phyloP scores from a whole-genome alignment of 345 rosid species.

The Eucalyptus pauciflora region DNA sequence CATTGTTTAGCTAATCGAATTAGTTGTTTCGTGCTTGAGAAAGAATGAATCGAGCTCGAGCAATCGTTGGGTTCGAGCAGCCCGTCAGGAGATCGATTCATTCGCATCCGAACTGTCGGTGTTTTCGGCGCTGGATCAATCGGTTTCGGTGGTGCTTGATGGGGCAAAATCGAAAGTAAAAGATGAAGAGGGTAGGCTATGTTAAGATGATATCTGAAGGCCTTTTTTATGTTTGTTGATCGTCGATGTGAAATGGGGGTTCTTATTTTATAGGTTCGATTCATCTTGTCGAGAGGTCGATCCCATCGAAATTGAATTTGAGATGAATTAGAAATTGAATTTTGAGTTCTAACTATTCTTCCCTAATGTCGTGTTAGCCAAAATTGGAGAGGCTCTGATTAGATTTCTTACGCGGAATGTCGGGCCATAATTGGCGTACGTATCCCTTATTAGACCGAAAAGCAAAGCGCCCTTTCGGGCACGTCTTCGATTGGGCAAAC shows the following conservation, averaged over 20 bases:
- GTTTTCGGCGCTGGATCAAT: not conserved
- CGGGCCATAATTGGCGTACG: not conserved
- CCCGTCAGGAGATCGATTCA: not conserved
- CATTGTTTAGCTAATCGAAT: no score
- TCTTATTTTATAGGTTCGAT: not conserved
- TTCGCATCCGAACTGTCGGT: accelerated
- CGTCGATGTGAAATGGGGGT: not conserved
- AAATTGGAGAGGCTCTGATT: not conserved
- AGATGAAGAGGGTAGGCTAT: not conserved
- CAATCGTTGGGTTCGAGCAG: not conserved
- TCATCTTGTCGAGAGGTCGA: not conserved
- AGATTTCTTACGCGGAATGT: not conserved
- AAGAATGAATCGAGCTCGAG: not conserved
- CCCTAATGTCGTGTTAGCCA: not conserved
- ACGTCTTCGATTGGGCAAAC: not conserved
- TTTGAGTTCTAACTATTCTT: not conserved
- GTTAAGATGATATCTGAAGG: not conserved
- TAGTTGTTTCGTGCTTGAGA: not conserved
- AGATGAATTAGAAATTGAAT: not conserved
- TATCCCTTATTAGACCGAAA: not conserved
- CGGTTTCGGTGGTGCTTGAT: not conserved
- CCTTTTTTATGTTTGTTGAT: not conserved
- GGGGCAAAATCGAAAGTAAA: not conserved
- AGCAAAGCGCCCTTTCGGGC: not conserved
- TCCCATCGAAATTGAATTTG: not conserved